Evolutionary conservation across 2,329 filamentous ascomycete genomes (phyloP), one percentile per base, ranked within the genome.

Genomic region (Penicillium griseofulvum): DNA sequence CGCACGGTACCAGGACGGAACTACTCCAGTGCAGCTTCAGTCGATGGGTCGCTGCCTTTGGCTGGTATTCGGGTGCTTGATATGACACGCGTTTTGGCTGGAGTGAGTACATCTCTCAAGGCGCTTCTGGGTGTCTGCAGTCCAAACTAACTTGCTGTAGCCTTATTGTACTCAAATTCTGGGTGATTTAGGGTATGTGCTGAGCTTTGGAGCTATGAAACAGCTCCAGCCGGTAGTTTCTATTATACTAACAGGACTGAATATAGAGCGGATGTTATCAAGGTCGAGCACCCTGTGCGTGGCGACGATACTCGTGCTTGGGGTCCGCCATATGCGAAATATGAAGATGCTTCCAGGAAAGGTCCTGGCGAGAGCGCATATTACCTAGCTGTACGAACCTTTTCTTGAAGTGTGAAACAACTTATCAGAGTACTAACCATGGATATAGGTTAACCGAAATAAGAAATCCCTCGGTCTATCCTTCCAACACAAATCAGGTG

Each of bases 131-230:
- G 48, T 39, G 24, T 29, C 14, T 28, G 41, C 17, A 48, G 49
- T 56, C 47, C 49, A 38, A 55, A 24, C 56, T 59, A 49, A 64
- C 43, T 33, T 56, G 49, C 29, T 54, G 14, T 67, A 97, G 91
- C 94, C 94, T 62, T 97, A 97, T 70, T 97, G 91, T 68, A 97
- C 94, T 36, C 94, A 99, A 73, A 97, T 99, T 51, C 78, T 99
- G 10, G 94, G 93, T 54, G 94, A 99, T 75, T 82, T 99, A 65
- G 94, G 94, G 93, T 96, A 85, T 73, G 85, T 65, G 4, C 16
- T 17, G 36, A 46, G 28, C 33, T 17, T 49, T 46, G 44, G 16
- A 17, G 49, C 49, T 37, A 37, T 46, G 17, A n/a, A 45, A 28
- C 14, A 37, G 42, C 39, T 42, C 14, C 17, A 38, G 43, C 34